Percentiles rank a stretch among this genome's conserved stretches.
Evolutionary conservation across 2,329 filamentous ascomycete genomes (phyloP).

Genomic region (Fusarium pseudograminearum): DNA sequence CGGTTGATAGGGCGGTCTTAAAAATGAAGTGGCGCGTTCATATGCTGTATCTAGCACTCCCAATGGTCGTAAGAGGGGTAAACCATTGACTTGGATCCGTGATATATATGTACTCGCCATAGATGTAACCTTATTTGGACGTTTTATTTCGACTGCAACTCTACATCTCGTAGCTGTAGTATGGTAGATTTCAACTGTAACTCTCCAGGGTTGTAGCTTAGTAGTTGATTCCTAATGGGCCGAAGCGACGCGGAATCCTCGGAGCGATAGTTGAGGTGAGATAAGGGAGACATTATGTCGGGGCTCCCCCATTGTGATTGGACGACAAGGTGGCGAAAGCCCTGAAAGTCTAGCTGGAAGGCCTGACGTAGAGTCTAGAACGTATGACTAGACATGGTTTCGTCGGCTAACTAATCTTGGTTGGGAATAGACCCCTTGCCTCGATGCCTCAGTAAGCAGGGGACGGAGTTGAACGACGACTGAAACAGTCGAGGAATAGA

Average conservation of each 20-base stretch:
- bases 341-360: background rate
- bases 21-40: background rate
- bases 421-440: background rate
- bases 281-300: accelerated
- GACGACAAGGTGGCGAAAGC: accelerated
- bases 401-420: background rate
- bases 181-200: background rate
- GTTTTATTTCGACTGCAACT: background rate
- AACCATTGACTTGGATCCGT: background rate
- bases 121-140: background rate
- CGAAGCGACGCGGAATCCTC: background rate
- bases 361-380: background rate
- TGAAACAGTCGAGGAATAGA: background rate
- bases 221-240: background rate
- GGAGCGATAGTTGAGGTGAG: too few species aligned
- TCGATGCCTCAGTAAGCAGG: background rate
- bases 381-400: background rate
- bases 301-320: accelerated
- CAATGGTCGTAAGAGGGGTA: too few species aligned
- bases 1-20: background rate
- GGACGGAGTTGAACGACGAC: background rate
- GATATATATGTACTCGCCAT: background rate
- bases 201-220: background rate
- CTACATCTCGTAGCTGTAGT: accelerated
- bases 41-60: background rate